phyloP scores from a whole-genome alignment of 176 grass and related monocot genomes.

The Urochloa ruziziensis region DNA sequence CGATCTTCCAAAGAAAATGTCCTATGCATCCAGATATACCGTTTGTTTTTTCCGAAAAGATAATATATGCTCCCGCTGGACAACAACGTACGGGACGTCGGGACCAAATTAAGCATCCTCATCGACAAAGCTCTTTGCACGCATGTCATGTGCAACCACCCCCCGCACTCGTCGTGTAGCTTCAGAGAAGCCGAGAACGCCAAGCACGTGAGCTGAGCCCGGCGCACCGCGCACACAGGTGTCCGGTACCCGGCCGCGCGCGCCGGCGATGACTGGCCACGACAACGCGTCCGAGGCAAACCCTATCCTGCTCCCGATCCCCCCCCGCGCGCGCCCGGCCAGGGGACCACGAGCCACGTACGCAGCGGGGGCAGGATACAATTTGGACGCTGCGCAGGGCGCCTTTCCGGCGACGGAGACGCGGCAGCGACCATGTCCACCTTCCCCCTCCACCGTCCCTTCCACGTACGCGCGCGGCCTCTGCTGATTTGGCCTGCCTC shows the following conservation, averaged over 20 bases:
- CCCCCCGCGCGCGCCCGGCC: neutral
- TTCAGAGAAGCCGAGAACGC: neutral
- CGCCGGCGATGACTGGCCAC: neutral
- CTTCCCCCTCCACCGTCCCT: neutral
- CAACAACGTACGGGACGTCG: too few species aligned
- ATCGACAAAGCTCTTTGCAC: too few species aligned
- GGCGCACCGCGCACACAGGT: too few species aligned
- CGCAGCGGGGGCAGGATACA: neutral
- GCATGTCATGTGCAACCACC: too few species aligned
- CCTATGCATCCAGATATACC: too few species aligned
- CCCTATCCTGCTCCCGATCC: neutral
- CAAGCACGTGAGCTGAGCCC: neutral
- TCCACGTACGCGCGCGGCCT: too few species aligned
- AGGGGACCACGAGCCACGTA: neutral
- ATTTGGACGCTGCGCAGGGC: neutral
- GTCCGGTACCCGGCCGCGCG: neutral
- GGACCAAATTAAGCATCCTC: too few species aligned
- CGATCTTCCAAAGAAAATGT: too few species aligned
- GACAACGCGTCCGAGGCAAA: too few species aligned
- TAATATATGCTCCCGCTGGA: too few species aligned
- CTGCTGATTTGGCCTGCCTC: too few species aligned
- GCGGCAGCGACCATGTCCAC: slow-evolving; percentile 12
- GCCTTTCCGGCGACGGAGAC: slow-evolving; percentile 37
- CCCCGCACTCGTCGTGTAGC: neutral
- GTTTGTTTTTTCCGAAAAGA: too few species aligned